Evolutionary conservation across 75 land plant genomes (phyloP), one percentile per base, ranked within the genome.

Genomic region (Selaginella tamariscina): DNA sequence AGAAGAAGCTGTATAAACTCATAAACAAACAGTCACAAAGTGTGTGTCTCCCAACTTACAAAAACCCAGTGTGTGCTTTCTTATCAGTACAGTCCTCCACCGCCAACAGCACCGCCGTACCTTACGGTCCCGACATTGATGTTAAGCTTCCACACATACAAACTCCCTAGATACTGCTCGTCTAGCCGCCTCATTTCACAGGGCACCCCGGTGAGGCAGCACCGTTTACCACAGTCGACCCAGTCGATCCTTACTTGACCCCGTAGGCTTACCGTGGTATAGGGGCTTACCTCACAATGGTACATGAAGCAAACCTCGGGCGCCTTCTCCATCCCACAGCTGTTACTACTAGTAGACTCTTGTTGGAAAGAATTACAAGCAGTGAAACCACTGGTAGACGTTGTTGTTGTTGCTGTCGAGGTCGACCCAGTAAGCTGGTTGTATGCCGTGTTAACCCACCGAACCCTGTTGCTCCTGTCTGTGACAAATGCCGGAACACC

Each of bases 391-490:
- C n/a, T n/a, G n/a, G n/a, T n/a, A 5, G 15, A 15, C 49, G 11
- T 15, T 5, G 15, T 39, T 5, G 11, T 39, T 5, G 11, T 39
- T 5, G 11, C 49, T 5, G 11, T 15, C 49, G 49, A 39, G 11
- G 49, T 5, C 11, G 49, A 39, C 0, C 99, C 96, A 20, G 90
- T 84, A 86, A 95, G 72, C 59, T 85, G 82, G 75, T 82, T 87
- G 82, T 90, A 95, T 0, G 99, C 97, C 0, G 87, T 79, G 56
- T 95, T 95, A 1, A 82, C 84, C 74, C 89, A 75, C 60, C 89
- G 71, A 1, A 87, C 92, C 49, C 67, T 59, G 76, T 85, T 82
- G 29, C 59, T 69, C 0, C 82, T 76, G 32, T 95, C 99, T 0
- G 99, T 83, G 29, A 95, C 70, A 0, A 95, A 72, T 0, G 84